phyloP scores from a whole-genome alignment of 2,329 filamentous ascomycete genomes.

The Cercospora berteroae region DNA sequence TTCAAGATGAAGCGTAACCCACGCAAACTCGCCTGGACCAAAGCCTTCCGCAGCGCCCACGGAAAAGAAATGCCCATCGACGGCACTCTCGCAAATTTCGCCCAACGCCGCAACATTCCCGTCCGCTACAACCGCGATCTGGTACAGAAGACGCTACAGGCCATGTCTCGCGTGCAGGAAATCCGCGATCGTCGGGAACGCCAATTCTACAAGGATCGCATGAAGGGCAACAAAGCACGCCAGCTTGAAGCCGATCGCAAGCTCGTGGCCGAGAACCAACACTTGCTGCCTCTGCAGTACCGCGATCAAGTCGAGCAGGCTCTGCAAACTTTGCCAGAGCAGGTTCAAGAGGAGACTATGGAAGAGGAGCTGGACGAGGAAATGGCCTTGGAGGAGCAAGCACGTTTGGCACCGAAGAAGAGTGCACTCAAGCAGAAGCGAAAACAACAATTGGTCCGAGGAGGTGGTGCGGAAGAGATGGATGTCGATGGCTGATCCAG shows the following conservation, averaged over 20 bases:
- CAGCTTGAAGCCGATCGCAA: constrained; percentile 78
- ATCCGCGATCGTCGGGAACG: constrained; percentile 80
- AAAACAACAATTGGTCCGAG: constrained; percentile 48
- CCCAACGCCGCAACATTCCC: constrained; percentile 87
- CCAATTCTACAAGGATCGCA: constrained; percentile 89
- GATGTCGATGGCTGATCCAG: constrained; percentile 38
- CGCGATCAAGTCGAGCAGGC: constrained; percentile 48
- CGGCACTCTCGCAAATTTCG: constrained; percentile 79
- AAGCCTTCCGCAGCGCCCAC: constrained; percentile 80
- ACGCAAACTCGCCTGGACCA: constrained; percentile 94
- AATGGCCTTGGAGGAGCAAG: constrained; percentile 34
- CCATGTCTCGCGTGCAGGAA: constrained; percentile 87
- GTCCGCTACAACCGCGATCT: constrained; percentile 94
- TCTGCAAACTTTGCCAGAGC: constrained; percentile 58
- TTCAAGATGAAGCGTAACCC: constrained; percentile 99
- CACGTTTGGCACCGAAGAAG: constrained; percentile 42
- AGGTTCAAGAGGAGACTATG: constrained; percentile 54
- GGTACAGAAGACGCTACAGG: constrained; percentile 79
- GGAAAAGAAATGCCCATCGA: constrained; percentile 89
- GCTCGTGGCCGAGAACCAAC: constrained; percentile 86
- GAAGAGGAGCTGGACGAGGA: constrained; percentile 58
- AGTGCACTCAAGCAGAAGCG: constrained; percentile 43
- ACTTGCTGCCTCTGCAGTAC: constrained; percentile 69
- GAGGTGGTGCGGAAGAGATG: constrained; percentile 44
- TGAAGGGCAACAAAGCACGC: constrained; percentile 84